Evolutionary conservation across 495 filamentous ascomycete species (phyloP).

Genomic region (Penicillium simplicissimum): DNA sequence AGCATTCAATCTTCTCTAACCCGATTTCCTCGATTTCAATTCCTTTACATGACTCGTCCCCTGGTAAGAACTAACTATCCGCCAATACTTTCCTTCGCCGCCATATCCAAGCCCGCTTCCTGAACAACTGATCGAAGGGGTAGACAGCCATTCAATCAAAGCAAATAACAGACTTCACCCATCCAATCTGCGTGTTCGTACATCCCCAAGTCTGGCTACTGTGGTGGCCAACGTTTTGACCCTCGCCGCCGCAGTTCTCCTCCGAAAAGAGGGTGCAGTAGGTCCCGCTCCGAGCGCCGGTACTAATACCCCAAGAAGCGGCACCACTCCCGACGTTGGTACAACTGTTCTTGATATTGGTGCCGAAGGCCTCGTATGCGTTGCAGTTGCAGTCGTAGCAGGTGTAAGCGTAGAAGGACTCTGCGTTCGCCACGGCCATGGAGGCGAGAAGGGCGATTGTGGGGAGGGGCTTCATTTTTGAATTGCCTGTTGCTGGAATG

Average conservation of each 20-base stretch:
- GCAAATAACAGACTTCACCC: background rate
- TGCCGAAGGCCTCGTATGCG: background rate
- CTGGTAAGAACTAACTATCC: background rate
- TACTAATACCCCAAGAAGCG: constrained; percentile 1
- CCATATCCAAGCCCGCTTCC: background rate
- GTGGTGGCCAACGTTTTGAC: background rate
- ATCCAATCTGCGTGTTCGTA: background rate
- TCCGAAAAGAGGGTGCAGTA: background rate
- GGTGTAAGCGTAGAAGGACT: background rate
- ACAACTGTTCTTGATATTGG: background rate
- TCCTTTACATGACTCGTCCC: background rate
- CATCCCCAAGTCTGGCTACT: background rate
- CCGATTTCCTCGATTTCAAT: background rate
- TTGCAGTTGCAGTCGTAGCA: background rate
- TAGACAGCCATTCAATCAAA: background rate
- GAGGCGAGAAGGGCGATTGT: background rate
- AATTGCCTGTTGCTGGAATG: background rate
- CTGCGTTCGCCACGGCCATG: background rate
- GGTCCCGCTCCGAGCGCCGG: background rate
- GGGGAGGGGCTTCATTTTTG: background rate
- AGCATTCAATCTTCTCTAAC: background rate
- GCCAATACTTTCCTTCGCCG: background rate
- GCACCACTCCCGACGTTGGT: background rate
- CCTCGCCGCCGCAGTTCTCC: background rate
- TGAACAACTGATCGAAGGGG: background rate